Conservation (phyloP, 2,329 filamentous ascomycete species). For the Aspergillus ochraceoroseus region DNA sequence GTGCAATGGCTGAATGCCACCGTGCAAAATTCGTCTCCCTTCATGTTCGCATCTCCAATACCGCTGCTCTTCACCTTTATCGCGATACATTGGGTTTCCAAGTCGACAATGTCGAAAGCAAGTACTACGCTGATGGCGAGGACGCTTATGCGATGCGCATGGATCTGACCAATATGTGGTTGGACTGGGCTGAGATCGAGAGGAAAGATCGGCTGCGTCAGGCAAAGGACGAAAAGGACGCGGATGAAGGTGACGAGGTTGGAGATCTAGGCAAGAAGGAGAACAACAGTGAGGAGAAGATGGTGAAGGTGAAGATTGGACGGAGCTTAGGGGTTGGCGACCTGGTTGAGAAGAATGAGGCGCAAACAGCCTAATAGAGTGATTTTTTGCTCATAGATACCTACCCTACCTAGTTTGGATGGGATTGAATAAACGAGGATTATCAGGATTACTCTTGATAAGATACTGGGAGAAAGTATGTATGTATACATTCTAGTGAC, state of each 20-base stretch:
- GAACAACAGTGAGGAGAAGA: constrained; percentile 51
- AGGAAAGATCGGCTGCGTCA: constrained; percentile 35
- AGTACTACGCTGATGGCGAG: constrained; percentile 85
- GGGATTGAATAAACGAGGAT: too few species aligned
- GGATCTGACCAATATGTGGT: constrained; percentile 58
- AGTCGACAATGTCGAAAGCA: constrained; percentile 61
- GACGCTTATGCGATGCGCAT: constrained; percentile 93
- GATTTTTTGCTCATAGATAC: background rate
- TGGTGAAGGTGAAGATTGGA: constrained; percentile 82
- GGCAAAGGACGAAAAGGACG: constrained; percentile 29
- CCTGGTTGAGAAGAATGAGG: constrained; percentile 49
- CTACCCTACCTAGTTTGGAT: background rate
- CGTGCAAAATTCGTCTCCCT: constrained; percentile 87
- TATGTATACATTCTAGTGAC: too few species aligned
- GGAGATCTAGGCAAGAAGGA: constrained; percentile 58
- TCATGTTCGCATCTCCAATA: constrained; percentile 92
- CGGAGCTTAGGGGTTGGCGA: constrained; percentile 69
- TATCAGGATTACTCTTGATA: background rate
- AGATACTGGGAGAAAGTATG: too few species aligned
- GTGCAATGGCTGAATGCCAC: constrained; percentile 95
- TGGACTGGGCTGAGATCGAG: constrained; percentile 47
- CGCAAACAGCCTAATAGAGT: constrained; percentile 16
- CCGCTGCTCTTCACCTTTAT: constrained; percentile 86
- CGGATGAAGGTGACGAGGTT: constrained; percentile 66
- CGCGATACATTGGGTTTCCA: constrained; percentile 85